These are phyloP conservation scores for Leucaena leucocephala DNA, from an alignment of 306 rosid species.

Conservation along the genomic window DNA sequence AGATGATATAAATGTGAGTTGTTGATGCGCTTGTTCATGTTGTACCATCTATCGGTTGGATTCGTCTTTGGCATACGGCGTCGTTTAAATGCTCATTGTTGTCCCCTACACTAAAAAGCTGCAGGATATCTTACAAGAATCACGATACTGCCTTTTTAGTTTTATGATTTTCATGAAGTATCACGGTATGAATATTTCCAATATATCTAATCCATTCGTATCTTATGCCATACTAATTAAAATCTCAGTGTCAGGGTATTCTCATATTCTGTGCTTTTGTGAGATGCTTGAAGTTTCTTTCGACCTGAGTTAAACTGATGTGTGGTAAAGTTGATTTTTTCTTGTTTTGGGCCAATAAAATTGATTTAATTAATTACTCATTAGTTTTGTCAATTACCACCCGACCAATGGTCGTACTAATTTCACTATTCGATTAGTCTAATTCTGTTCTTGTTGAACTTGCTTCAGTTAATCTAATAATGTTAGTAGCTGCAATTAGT, in stretches of 20 bases:
- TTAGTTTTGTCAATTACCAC: not conserved
- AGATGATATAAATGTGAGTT: not conserved
- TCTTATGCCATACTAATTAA: not conserved
- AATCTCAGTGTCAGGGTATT: not conserved
- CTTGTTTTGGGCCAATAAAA: not conserved
- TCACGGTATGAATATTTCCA: not conserved
- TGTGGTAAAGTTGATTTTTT: not conserved
- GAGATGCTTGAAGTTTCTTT: not conserved
- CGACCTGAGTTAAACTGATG: not conserved
- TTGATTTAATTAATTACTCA: not conserved
- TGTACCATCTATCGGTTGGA: not conserved
- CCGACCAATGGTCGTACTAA: not conserved
- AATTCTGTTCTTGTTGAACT: not conserved
- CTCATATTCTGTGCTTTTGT: not conserved
- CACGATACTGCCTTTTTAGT: not conserved
- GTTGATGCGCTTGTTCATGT: not conserved
- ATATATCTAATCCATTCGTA: not conserved
- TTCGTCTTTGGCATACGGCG: not conserved
- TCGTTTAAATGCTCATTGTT: not conserved
- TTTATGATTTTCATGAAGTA: not conserved
- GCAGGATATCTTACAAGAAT: not conserved
- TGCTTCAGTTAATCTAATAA: not conserved
- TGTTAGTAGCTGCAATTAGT: not conserved
- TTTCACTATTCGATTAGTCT: not conserved
- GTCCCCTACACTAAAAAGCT: not conserved